Percentiles rank a stretch among this genome's conserved stretches.
phyloP scores from a whole-genome alignment of 176 grass and related monocot genomes.

The Oryza meyeriana region DNA sequence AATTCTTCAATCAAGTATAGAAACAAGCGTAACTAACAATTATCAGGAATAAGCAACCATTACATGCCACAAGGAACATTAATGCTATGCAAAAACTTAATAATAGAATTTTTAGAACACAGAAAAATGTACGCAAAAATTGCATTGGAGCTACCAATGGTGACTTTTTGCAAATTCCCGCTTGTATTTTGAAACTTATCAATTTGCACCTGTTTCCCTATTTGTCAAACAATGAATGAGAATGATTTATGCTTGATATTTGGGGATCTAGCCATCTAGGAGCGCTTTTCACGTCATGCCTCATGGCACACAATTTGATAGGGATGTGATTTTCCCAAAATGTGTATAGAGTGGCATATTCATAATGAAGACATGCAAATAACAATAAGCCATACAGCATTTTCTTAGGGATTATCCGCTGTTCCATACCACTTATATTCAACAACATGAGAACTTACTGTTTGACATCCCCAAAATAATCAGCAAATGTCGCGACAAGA shows the following conservation, averaged over 20 bases:
- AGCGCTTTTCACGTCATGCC: not conserved
- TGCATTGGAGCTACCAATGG: not conserved
- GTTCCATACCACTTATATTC: not conserved
- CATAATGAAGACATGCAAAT: not conserved
- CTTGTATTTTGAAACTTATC: not conserved
- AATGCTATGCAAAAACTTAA: not conserved
- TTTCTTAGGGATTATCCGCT: constrained; percentile 12
- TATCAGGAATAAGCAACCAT: constrained; percentile 19
- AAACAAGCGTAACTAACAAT: constrained; percentile 5
- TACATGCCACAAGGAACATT: not conserved
- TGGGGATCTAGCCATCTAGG: not conserved
- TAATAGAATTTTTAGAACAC: not conserved
- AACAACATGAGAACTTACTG: constrained; percentile 54
- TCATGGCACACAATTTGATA: constrained; percentile 10
- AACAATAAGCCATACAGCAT: constrained; percentile 3
- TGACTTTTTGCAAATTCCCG: not conserved
- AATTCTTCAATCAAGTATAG: constrained; percentile 4
- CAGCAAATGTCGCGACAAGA: constrained; percentile 83
- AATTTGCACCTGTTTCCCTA: constrained; percentile 10
- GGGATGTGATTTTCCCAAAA: not conserved
- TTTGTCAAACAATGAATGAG: constrained; percentile 7
- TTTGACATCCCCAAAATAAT: constrained; percentile 98
- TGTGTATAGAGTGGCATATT: not conserved
- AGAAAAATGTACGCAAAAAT: constrained; percentile 10
- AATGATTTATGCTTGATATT: constrained; percentile 24